phyloP scores from a whole-genome alignment of 1,284 basidiomycete genomes.

The Apiotrichum porosum region DNA sequence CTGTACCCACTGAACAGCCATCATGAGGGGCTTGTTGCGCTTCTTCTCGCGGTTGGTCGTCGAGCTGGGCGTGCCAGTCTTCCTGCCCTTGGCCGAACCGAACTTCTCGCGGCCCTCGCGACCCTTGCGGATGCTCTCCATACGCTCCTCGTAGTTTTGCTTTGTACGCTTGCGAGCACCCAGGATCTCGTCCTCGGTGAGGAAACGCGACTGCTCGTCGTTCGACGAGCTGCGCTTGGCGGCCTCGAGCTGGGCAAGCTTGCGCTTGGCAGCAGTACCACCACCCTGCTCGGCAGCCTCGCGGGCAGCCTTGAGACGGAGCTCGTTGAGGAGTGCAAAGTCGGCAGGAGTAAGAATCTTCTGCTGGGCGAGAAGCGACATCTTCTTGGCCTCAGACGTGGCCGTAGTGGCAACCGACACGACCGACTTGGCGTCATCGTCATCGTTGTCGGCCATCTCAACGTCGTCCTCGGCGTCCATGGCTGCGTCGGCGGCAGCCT shows the following conservation, averaged over 20 bases:
- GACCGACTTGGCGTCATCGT: conserved; percentile 40
- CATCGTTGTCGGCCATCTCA: conserved; percentile 31
- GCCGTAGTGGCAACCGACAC: conserved; percentile 39
- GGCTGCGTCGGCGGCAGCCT: conserved; percentile 33
- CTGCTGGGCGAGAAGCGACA: conserved; percentile 48
- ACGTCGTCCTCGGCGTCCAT: conserved; percentile 29
- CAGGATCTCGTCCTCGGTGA: conserved; percentile 87
- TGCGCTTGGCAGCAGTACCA: conserved; percentile 76
- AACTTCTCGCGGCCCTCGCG: conserved; percentile 95
- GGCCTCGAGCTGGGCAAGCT: conserved; percentile 71
- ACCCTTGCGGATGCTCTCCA: conserved; percentile 86
- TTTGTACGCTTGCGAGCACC: conserved; percentile 93
- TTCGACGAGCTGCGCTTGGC: conserved; percentile 56
- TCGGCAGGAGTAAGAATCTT: conserved; percentile 96
- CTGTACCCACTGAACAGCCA: conserved; percentile 64
- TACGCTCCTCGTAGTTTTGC: conserved; percentile 88
- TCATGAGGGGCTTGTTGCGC: conserved; percentile 89
- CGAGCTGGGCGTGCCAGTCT: conserved; percentile 69
- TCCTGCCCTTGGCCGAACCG: conserved; percentile 81
- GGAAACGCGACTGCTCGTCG: conserved; percentile 59
- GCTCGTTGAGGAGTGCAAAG: conserved; percentile 86
- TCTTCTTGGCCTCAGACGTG: conserved; percentile 43
- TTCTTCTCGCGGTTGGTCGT: conserved; percentile 86
- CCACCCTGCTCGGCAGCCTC: conserved; percentile 67
- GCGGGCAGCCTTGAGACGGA: conserved; percentile 75